Conservation (phyloP, 345 rosid genomes). For the Raphanus sativus region DNA sequence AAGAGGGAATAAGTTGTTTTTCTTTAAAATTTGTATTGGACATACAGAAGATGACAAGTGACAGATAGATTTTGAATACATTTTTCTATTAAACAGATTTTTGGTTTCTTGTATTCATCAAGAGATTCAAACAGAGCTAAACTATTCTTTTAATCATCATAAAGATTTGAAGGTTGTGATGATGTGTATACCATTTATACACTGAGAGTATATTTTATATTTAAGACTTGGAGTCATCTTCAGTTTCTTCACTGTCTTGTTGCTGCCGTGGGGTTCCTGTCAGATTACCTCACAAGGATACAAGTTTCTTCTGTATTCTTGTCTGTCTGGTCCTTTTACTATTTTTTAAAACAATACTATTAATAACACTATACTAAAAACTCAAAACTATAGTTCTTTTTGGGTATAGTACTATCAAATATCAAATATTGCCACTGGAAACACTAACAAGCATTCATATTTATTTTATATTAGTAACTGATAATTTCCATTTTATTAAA, state of each 20-base stretch:
- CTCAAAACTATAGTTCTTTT: not conserved
- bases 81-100: not conserved
- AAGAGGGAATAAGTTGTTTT: not conserved
- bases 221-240: conserved; percentile 21
- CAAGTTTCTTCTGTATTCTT: conserved; percentile 17
- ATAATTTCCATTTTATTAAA: not conserved
- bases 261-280: conserved; percentile 37
- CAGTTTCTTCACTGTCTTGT: conserved; percentile 31
- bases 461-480: too few relatives aligned
- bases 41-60: conserved; percentile 28
- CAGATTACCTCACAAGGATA: conserved; percentile 33
- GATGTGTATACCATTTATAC: conserved; percentile 10
- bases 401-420: not conserved
- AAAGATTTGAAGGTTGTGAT: not conserved
- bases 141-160: conserved; percentile 32
- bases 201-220: not conserved
- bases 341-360: not conserved
- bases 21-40: conserved; percentile 1
- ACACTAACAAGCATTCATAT: not conserved
- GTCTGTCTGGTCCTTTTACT: not conserved
- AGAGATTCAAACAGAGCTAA: not conserved
- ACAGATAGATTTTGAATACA: not conserved
- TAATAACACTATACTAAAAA: conserved; percentile 2
- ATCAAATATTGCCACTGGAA: not conserved
- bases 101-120: conserved; percentile 4